phyloP scores from a whole-genome alignment of 345 rosid genomes.

The Gossypium rotundifolium region DNA sequence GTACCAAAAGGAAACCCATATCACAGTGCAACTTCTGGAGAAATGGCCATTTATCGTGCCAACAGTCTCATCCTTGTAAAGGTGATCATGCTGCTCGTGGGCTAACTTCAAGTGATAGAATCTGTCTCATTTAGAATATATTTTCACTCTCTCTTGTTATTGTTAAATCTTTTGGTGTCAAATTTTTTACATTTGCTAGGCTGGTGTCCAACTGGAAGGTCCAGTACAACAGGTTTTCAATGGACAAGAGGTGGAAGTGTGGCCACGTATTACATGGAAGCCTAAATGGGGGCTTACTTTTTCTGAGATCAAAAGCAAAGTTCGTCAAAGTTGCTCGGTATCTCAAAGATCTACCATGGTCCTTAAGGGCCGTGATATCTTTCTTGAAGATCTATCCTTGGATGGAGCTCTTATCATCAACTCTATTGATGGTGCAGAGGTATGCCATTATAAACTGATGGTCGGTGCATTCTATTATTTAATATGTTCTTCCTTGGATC shows the following conservation, averaged over 20 bases:
- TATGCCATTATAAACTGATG: conserved; percentile 19
- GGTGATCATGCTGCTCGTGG: conserved; percentile 23
- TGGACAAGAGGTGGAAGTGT: conserved; percentile 92
- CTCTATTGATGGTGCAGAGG: conserved; percentile 75
- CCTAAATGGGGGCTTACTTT: conserved; percentile 88
- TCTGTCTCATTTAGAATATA: not conserved
- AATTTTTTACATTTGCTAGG: conserved; percentile 36
- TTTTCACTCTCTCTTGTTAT: not conserved
- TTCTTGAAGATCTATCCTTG: conserved; percentile 55
- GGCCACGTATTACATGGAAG: conserved; percentile 86
- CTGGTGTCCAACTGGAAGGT: conserved; percentile 69
- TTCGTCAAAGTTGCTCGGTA: conserved; percentile 47
- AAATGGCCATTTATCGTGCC: conserved; percentile 59
- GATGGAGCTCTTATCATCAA: conserved; percentile 77
- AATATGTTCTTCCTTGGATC: not conserved
- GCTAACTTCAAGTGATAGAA: not conserved
- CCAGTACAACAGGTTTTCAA: conserved; percentile 63
- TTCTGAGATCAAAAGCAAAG: conserved; percentile 64
- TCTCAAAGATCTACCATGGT: conserved; percentile 72
- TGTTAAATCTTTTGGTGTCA: conserved; percentile 7
- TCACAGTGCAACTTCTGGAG: conserved; percentile 78
- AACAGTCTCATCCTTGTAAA: conserved; percentile 50
- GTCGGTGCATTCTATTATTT: not conserved
- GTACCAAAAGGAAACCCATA: conserved; percentile 68
- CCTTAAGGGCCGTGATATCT: conserved; percentile 52